These are phyloP conservation scores for Medicago truncatula DNA, from an alignment of 306 rosid genomes.

Conservation along the genomic window MtrunA17r5.0-ANR NC_053044.1:12979501-12980000, in stretches of 20 bases:
- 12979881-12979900: background rate
- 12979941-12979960: no score
- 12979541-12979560: constrained; percentile 1
- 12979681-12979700: background rate
- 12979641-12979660: background rate
- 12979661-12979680: background rate
- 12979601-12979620: constrained; percentile 6
- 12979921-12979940: background rate
- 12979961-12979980: no score
- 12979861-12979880: background rate
- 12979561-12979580: constrained; percentile 1
- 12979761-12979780: background rate
- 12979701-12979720: background rate
- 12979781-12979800: background rate
- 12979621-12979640: background rate
- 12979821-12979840: background rate
- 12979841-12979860: background rate
- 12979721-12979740: background rate
- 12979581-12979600: background rate
- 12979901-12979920: background rate
- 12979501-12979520: constrained; percentile 89
- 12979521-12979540: constrained; percentile 47
- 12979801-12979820: background rate
- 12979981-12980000: no score
- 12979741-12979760: background rate